These are phyloP conservation scores for Echria macrotheca DNA, from an alignment of 495 filamentous ascomycete species.

Conservation along the genomic window DNA sequence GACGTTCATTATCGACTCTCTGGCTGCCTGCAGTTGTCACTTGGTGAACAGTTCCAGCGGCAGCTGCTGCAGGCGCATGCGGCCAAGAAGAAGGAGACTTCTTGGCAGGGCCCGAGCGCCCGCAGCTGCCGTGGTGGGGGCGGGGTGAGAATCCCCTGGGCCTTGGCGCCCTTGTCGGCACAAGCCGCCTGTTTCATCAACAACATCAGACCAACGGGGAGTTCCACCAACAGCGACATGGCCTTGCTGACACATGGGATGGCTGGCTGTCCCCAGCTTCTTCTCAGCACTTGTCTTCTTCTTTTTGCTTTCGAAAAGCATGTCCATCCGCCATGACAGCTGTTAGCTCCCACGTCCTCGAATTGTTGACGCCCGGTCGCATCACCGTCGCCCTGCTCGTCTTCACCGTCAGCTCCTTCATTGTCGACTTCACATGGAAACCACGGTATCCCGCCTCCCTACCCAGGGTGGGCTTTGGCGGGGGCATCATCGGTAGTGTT, in stretches of 20 bases:
- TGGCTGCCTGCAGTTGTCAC: too few relatives aligned
- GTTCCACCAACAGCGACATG: not conserved
- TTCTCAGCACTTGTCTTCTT: not conserved
- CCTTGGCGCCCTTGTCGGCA: too few relatives aligned
- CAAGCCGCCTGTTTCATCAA: too few relatives aligned
- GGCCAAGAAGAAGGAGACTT: too few relatives aligned
- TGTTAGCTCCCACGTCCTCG: slow-evolving; percentile 22
- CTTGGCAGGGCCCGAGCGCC: too few relatives aligned
- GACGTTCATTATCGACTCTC: too few relatives aligned
- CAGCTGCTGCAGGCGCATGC: too few relatives aligned
- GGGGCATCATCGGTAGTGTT: slow-evolving; percentile 22
- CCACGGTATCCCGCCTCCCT: slow-evolving; percentile 29
- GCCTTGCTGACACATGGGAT: not conserved
- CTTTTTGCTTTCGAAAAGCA: too few relatives aligned
- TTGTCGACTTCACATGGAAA: slow-evolving; percentile 29
- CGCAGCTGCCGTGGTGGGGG: too few relatives aligned
- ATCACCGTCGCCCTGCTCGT: slow-evolving; percentile 13
- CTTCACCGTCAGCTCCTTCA: slow-evolving; percentile 26
- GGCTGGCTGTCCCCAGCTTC: not conserved
- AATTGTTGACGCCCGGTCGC: slow-evolving; percentile 25
- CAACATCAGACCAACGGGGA: too few relatives aligned
- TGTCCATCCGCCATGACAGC: slow-evolving; percentile 13
- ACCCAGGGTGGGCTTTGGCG: slow-evolving; percentile 28
- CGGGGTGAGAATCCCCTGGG: too few relatives aligned
- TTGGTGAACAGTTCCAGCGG: too few relatives aligned